Conservation (phyloP, 192 early-diverging fungal genomes). For the Coemansia sp. region DNA sequence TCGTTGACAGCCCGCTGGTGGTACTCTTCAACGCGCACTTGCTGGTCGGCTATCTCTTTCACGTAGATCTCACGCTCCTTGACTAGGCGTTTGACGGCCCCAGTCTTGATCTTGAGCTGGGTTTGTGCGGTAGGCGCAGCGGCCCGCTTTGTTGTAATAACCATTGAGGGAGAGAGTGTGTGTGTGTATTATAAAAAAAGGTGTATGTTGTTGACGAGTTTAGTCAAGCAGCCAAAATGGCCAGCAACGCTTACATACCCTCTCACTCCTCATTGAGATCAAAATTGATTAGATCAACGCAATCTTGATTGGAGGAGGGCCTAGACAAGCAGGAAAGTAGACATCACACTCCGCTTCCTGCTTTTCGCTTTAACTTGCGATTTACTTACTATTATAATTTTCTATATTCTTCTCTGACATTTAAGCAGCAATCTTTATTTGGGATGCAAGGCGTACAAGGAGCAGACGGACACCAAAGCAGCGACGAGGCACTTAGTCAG, state of each 20-base stretch:
- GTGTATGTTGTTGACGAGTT: not conserved
- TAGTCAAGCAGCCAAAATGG: not conserved
- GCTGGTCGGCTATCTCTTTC: conserved; percentile 28
- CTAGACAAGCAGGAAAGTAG: not conserved
- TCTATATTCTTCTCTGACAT: not conserved
- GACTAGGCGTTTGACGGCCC: conserved; percentile 48
- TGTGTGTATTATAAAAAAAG: not conserved
- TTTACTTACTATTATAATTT: not conserved
- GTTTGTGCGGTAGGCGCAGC: not conserved
- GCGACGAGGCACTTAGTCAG: conserved; percentile 24
- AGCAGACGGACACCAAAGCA: conserved; percentile 23
- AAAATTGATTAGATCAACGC: not conserved
- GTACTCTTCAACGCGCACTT: conserved; percentile 27
- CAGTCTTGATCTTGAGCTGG: conserved; percentile 47
- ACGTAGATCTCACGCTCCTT: conserved; percentile 36
- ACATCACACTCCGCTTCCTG: not conserved
- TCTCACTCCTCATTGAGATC: not conserved
- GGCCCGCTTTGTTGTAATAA: not conserved
- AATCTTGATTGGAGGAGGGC: not conserved
- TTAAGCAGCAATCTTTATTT: not conserved
- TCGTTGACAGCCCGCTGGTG: not conserved
- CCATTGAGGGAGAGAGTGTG: not conserved
- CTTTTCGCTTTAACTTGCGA: not conserved
- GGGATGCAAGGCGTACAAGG: conserved; percentile 32
- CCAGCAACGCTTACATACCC: too few species aligned